Conservation (phyloP, 2,329 filamentous ascomycete species). For the Cordyceps fumosorosea region DNA sequence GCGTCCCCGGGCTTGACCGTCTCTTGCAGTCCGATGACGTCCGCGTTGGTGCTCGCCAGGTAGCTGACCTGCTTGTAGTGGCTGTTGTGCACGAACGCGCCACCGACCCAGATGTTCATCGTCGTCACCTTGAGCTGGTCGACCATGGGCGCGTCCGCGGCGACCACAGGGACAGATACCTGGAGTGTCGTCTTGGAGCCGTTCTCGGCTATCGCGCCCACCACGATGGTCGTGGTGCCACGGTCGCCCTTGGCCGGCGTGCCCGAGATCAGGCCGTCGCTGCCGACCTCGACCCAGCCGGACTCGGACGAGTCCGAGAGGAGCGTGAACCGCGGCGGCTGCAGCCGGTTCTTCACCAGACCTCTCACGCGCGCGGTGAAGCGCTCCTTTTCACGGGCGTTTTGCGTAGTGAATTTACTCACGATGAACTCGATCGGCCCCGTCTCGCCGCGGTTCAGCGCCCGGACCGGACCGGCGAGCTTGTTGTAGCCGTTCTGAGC, state of each 20-base stretch:
- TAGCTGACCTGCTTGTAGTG: constrained; percentile 34
- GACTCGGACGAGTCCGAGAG: constrained; percentile 18
- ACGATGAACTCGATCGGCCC: constrained; percentile 24
- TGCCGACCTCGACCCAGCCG: constrained; percentile 28
- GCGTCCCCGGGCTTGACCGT: constrained; percentile 21
- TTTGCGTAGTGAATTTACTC: constrained; percentile 26
- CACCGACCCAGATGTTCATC: constrained; percentile 36
- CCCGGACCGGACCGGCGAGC: not conserved
- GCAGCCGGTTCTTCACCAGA: constrained; percentile 24
- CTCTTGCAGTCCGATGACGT: constrained; percentile 34
- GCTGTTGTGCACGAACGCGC: constrained; percentile 28
- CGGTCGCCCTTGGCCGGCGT: constrained; percentile 21
- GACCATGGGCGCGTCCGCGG: constrained; percentile 23
- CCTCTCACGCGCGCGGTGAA: constrained; percentile 28
- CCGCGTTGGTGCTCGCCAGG: constrained; percentile 25
- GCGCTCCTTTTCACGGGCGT: constrained; percentile 27
- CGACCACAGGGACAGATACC: constrained; percentile 28
- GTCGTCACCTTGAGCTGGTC: constrained; percentile 29
- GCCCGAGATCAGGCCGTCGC: constrained; percentile 30
- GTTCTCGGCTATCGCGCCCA: constrained; percentile 23
- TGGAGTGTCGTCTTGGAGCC: constrained; percentile 20
- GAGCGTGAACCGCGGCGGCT: constrained; percentile 22
- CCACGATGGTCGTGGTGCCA: constrained; percentile 18
- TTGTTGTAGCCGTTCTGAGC: not conserved
- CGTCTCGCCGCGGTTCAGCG: constrained; percentile 7